These are phyloP conservation scores for Ananas comosus DNA, from an alignment of 176 grass and related monocot genomes.

Conservation along the genomic window DNA sequence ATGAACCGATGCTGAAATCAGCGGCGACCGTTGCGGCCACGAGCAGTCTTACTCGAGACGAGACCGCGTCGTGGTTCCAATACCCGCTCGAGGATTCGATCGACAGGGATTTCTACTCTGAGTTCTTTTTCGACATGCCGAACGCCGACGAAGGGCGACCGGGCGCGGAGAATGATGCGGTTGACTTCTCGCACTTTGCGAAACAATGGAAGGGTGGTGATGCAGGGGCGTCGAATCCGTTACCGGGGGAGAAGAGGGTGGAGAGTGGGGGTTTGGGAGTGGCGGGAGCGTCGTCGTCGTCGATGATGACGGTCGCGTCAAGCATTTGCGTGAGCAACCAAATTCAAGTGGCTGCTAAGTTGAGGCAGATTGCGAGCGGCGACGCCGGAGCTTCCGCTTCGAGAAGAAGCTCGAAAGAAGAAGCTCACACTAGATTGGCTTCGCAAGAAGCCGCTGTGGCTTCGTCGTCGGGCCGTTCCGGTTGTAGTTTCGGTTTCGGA, in stretches of 20 bases:
- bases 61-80: slow-evolving; percentile 35
- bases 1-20: slow-evolving; percentile 7
- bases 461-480: slow-evolving; percentile 58
- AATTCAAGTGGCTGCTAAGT: slow-evolving; percentile 13
- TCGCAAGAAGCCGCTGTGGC: slow-evolving; percentile 31
- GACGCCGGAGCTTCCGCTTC: slow-evolving; percentile 11
- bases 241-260: slow-evolving; percentile 1
- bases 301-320: slow-evolving; percentile 23
- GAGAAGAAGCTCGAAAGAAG: neutral
- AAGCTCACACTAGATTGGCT: neutral
- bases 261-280: neutral
- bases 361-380: slow-evolving; percentile 2
- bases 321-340: slow-evolving; percentile 52
- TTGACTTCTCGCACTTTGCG: too few species aligned
- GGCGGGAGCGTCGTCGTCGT: slow-evolving; percentile 12
- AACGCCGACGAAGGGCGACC: neutral
- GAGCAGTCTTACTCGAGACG: slow-evolving; percentile 37
- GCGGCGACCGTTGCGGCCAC: slow-evolving; percentile 5
- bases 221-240: neutral
- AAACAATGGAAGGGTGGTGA: slow-evolving; percentile 4
- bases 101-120: slow-evolving; percentile 59
- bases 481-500: slow-evolving; percentile 46
- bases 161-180: too few species aligned
- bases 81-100: slow-evolving; percentile 35
- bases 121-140: slow-evolving; percentile 51